Evolutionary conservation across 306 rosid species (phyloP).

Genomic region (Albizia julibrissin): DNA sequence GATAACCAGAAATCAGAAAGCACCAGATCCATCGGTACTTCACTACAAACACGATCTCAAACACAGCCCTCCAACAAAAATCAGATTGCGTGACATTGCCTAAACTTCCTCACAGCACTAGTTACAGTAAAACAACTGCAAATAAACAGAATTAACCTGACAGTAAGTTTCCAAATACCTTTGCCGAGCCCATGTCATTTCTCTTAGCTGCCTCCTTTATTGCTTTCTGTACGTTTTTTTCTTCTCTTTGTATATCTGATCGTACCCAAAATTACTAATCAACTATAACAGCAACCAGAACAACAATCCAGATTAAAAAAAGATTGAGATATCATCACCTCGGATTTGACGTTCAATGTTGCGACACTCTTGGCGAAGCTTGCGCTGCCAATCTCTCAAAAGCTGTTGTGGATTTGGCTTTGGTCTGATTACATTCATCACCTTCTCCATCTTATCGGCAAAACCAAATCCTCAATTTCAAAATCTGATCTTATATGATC

Average conservation of each 20-base stretch:
- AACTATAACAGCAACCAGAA: background rate
- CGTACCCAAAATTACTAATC: constrained; percentile 19
- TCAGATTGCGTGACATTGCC: constrained; percentile 21
- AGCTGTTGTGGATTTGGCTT: constrained; percentile 73
- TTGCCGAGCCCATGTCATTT: constrained; percentile 94
- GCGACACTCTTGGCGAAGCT: constrained; percentile 90
- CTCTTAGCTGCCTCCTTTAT: constrained; percentile 94
- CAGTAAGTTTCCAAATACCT: constrained; percentile 46
- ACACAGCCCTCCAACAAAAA: constrained; percentile 13
- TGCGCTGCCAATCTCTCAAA: constrained; percentile 84
- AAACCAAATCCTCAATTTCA: constrained; percentile 22
- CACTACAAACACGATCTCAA: background rate
- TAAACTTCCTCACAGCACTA: constrained; percentile 6
- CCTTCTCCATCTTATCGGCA: constrained; percentile 61
- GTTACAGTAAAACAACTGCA: background rate
- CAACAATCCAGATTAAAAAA: constrained; percentile 13
- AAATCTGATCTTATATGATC: background rate
- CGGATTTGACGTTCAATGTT: constrained; percentile 92
- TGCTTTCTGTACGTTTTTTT: constrained; percentile 85
- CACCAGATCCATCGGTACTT: background rate
- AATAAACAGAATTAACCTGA: constrained; percentile 7
- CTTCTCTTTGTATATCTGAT: constrained; percentile 87
- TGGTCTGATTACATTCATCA: constrained; percentile 73
- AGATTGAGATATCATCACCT: constrained; percentile 41
- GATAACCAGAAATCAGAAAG: background rate